Evolutionary conservation across 371 early-diverging fungal genomes (phyloP).

Genomic region (Thermomucor indicae-seudaticae): DNA sequence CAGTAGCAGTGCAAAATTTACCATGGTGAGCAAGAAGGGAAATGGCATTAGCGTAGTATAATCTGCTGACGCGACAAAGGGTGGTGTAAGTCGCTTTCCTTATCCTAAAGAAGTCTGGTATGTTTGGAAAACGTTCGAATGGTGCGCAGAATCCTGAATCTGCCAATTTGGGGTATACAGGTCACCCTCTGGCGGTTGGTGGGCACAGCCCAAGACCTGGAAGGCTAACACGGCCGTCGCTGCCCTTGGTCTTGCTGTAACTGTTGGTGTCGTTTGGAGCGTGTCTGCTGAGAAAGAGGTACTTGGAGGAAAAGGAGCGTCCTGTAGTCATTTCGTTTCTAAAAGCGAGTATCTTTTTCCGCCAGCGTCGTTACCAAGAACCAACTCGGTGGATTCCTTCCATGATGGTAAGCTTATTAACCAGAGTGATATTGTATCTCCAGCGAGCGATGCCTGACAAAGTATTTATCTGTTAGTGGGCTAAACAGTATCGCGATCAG

Average conservation of each 20-base stretch:
- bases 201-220: constrained; percentile 80
- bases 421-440: not conserved
- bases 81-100: constrained; percentile 57
- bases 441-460: too few relatives aligned
- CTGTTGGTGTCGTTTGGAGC: constrained; percentile 68
- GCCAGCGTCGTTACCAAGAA: constrained; percentile 61
- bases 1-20: too few relatives aligned
- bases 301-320: constrained; percentile 1
- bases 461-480: constrained; percentile 47
- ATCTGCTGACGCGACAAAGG: too few relatives aligned
- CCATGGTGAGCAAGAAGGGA: too few relatives aligned
- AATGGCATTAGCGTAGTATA: too few relatives aligned
- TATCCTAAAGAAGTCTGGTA: constrained; percentile 70
- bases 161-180: constrained; percentile 17
- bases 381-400: constrained; percentile 81
- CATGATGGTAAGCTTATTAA: constrained; percentile 55
- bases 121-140: not conserved
- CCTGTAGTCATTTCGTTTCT: not conserved
- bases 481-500: constrained; percentile 69
- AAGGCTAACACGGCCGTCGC: constrained; percentile 77
- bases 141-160: not conserved
- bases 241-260: constrained; percentile 58
- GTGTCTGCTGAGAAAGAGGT: constrained; percentile 84
- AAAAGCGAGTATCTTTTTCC: not conserved
- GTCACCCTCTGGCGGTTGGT: constrained; percentile 88